phyloP scores from a whole-genome alignment of 1,139 yeast species.

The Sugiyamaella paludigena region DNA sequence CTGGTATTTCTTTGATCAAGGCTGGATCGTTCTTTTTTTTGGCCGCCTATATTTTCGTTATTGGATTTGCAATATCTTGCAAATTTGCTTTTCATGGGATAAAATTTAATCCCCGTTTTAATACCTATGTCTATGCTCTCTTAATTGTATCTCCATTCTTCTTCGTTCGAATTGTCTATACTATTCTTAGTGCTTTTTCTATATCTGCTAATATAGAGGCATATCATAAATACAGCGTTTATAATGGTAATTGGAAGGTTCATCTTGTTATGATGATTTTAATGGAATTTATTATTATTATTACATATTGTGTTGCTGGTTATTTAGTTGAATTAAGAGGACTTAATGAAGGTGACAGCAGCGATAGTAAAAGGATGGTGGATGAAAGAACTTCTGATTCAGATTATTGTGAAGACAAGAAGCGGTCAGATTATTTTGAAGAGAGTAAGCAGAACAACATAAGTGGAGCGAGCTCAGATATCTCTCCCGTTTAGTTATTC shows the following conservation, averaged over 20 bases:
- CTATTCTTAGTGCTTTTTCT: conserved; percentile 14
- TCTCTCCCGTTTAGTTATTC: too few species aligned
- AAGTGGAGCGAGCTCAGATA: too few species aligned
- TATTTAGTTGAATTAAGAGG: background rate
- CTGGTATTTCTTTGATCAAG: conserved; percentile 10
- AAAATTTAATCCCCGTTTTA: background rate
- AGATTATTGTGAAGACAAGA: too few species aligned
- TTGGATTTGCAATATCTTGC: conserved; percentile 13
- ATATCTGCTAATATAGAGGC: conserved; percentile 1
- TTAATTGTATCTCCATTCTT: conserved; percentile 13
- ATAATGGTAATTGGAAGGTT: conserved; percentile 18
- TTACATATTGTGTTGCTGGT: conserved; percentile 9
- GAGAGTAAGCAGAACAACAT: too few species aligned
- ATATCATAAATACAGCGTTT: conserved; percentile 19
- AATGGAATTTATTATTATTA: conserved; percentile 15
- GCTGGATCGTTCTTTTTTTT: conserved; percentile 16
- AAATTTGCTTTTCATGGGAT: background rate
- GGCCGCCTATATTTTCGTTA: conserved; percentile 4
- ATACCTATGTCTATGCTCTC: background rate
- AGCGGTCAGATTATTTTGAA: too few species aligned
- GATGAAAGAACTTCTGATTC: too few species aligned
- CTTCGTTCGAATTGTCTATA: conserved; percentile 13
- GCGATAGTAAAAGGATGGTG: too few species aligned
- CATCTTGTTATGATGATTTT: conserved; percentile 17
- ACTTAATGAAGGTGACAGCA: too few species aligned